Base-by-base conservation (phyloP, 345 rosid species). In the Hibiscus trionum region DNA sequence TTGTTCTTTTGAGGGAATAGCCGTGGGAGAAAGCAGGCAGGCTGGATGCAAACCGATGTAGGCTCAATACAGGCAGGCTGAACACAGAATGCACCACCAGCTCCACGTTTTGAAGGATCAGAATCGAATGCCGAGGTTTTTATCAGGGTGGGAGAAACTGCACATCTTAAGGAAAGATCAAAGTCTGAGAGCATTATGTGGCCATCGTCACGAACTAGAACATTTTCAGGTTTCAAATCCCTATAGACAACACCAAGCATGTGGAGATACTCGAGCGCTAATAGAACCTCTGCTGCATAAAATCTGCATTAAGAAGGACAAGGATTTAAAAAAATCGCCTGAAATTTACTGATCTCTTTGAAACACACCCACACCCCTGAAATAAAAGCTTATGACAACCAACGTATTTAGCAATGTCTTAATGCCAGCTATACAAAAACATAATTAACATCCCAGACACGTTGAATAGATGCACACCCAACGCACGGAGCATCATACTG, bases 101-200 rank as follows among this genome's bases (percentile, higher is more conserved):
- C 84, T 15, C 75, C 84, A 4, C 96, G 87, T 77, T 76, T 88
- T 39, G 97, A 88, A 78, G 93, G 91, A 77, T 88, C 88, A 0
- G 89, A 88, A 78, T 89, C 90, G 5, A 78, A 84, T 44, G 85
- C 78, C 3, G 87, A 82, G 27, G 87, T 76, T 76, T 77, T 86
- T 63, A 95, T 83, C 77, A 95, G 84, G 66, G 99, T 95, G 17
- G 99, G 99, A 70, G 93, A 90, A 74, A 95, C 97, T 26, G 92
- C 77, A 24, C 97, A 95, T 78, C 92, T 86, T 71, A 95, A 82
- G 62, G 99, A 95, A 68, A 94, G 99, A 76, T 94, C 99, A 50
- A 94, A 94, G 77, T 94, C 99, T 5, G 99, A 94, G 33, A 95
- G 99, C 99, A 95, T 95, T 76, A 95, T 92, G 77, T 95, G 98